Percentiles rank a stretch among this genome's conserved stretches.
phyloP scores from a whole-genome alignment of 176 grass and related monocot species.

The Rhynchospora breviuscula region DNA sequence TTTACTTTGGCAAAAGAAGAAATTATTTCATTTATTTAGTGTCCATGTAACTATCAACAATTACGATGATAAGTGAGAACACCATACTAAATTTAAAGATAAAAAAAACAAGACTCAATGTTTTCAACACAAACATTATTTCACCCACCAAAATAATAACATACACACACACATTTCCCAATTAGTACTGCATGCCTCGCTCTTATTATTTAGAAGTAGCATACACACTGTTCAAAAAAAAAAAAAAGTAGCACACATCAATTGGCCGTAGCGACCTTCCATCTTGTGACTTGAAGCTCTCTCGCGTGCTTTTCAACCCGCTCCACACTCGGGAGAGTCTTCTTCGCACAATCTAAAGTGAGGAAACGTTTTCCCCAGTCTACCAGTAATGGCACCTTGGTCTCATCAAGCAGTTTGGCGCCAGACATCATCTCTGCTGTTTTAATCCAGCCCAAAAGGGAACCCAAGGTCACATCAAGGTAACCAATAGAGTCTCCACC shows the following conservation, averaged over 20 bases:
- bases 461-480: conserved; percentile 25
- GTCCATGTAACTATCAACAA: too few species aligned
- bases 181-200: not conserved
- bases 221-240: too few species aligned
- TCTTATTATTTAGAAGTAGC: not conserved
- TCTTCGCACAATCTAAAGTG: conserved; percentile 22
- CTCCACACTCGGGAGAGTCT: conserved; percentile 28
- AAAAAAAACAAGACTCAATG: not conserved
- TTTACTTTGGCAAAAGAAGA: too few species aligned
- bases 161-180: not conserved
- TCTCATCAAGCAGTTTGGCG: conserved; percentile 27
- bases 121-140: not conserved
- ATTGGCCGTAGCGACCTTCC: not conserved
- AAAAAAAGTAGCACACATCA: not conserved
- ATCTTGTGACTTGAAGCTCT: not conserved
- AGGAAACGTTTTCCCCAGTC: conserved; percentile 30
- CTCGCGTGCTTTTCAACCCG: conserved; percentile 10
- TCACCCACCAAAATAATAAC: not conserved
- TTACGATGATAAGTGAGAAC: too few species aligned
- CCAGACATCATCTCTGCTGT: conserved; percentile 1
- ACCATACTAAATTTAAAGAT: too few species aligned
- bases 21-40: too few species aligned
- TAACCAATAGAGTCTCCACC: conserved; percentile 27
- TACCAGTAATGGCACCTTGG: conserved; percentile 17
- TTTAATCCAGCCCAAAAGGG: conserved; percentile 21